phyloP scores from a whole-genome alignment of 2,329 filamentous ascomycete species.

The Penicillium sclerotiorum region DNA sequence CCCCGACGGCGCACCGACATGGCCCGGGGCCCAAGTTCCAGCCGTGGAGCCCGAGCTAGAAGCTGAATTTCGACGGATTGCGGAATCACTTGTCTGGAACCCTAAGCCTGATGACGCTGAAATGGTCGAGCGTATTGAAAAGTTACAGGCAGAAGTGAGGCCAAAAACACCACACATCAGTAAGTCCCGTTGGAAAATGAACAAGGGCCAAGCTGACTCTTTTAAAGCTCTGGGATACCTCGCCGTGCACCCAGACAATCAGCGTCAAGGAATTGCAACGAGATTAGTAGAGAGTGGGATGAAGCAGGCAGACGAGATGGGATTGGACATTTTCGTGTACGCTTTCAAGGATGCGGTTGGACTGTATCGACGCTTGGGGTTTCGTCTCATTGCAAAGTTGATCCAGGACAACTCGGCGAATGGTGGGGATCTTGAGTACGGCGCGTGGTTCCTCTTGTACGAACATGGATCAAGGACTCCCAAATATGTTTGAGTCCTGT shows the following conservation, averaged over 20 bases:
- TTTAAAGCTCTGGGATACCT: background rate
- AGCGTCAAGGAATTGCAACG: background rate
- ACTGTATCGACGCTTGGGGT: background rate
- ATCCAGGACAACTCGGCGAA: background rate
- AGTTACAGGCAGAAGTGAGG: background rate
- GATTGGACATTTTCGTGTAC: background rate
- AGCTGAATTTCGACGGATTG: background rate
- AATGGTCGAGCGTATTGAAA: background rate
- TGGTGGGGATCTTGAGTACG: background rate
- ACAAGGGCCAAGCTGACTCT: background rate
- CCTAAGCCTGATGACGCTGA: background rate
- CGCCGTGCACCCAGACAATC: background rate
- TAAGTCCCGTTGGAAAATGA: background rate
- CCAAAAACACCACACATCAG: background rate
- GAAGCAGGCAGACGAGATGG: background rate
- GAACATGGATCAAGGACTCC: too few species aligned
- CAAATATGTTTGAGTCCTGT: too few species aligned
- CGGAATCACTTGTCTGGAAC: background rate
- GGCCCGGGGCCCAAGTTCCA: background rate
- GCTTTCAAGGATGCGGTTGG: background rate
- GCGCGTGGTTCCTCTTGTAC: background rate
- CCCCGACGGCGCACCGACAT: background rate
- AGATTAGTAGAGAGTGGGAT: background rate
- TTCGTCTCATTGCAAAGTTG: background rate
- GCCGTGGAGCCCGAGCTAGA: background rate